Percentiles rank a stretch among this genome's conserved stretches.
phyloP scores from a whole-genome alignment of 2,329 filamentous ascomycete species.

The Venturia asperata region DNA sequence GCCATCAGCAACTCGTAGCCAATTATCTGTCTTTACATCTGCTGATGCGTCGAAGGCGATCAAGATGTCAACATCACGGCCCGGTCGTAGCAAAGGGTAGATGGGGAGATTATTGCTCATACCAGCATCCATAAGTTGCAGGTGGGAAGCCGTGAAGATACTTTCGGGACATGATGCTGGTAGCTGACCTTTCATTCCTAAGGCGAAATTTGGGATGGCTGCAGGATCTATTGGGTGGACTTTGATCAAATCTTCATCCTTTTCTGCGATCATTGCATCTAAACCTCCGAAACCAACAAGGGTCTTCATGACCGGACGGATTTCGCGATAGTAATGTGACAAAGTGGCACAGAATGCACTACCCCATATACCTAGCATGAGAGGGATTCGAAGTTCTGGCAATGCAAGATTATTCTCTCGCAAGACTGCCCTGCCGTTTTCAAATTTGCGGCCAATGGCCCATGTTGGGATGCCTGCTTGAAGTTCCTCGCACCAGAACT shows the following conservation, averaged over 20 bases:
- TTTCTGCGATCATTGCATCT: slow-evolving; percentile 74
- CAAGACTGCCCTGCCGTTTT: slow-evolving; percentile 59
- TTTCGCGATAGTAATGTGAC: slow-evolving; percentile 91
- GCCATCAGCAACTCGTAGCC: slow-evolving; percentile 88
- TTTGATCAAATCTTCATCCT: slow-evolving; percentile 77
- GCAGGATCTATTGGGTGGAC: slow-evolving; percentile 93
- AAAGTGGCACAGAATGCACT: slow-evolving; percentile 94
- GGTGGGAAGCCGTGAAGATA: slow-evolving; percentile 61
- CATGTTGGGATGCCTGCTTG: slow-evolving; percentile 89
- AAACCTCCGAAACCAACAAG: slow-evolving; percentile 68
- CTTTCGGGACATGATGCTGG: slow-evolving; percentile 68
- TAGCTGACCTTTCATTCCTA: slow-evolving; percentile 70
- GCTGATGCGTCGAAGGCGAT: slow-evolving; percentile 92
- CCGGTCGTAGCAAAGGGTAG: slow-evolving; percentile 84
- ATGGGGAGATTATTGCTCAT: slow-evolving; percentile 99
- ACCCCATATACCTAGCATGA: slow-evolving; percentile 91
- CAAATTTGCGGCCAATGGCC: slow-evolving; percentile 79
- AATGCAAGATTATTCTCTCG: slow-evolving; percentile 60
- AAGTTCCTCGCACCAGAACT: slow-evolving; percentile 92
- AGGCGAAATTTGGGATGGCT: slow-evolving; percentile 79
- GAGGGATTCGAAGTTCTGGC: slow-evolving; percentile 75
- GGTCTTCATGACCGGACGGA: slow-evolving; percentile 71
- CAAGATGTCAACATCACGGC: slow-evolving; percentile 79
- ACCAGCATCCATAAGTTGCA: slow-evolving; percentile 77
- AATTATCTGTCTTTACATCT: slow-evolving; percentile 90